Evolutionary conservation across 495 filamentous ascomycete genomes (phyloP), one percentile per base, ranked within the genome.

Genomic region (Acidiella bohemica): DNA sequence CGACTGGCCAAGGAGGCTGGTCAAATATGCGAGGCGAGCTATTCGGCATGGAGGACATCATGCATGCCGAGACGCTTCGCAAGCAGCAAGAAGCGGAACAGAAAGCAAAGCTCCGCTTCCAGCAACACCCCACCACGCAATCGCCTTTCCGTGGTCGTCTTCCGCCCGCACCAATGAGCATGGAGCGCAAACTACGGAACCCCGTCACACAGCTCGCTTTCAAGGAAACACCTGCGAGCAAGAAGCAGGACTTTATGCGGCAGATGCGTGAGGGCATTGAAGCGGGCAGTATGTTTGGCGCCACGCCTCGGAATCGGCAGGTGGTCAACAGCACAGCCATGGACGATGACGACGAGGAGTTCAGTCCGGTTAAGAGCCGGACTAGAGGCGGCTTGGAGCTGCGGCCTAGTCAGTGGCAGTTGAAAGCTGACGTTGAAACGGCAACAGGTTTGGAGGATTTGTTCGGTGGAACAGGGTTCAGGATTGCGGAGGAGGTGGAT

Each of bases 141-240:
- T 36, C 8, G 16, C 48, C 48, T 3, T 51, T 51, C 24, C 48
- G 48, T 28, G 39, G 48, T 12, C 24, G 25, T 13, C 23, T 51
- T 9, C 48, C 48, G 1, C 43, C 17, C 10, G 48, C 48, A 9
- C 48, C 48, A 8, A 51, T 46, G 44, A 50, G 47, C 38, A 41
- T 47, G 43, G 48, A 47, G 22, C 34, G 48, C 14, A 21, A 28
- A 12, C 58, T 77, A 19, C 73, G 75, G 38, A 80, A 76, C 44
- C 76, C 75, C 11, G 59, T 67, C 3, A 71, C 65, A 36, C 60
- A 67, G 41, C 64, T 67, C 9, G 52, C 57, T 9, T 60, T 75
- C 30, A 55, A 61, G 21, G 39, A 47, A 26, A 46, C 44, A 17
- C 56, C 66, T 20, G 49, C 59, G 42, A 62, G 61, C 31, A 44